phyloP scores from a whole-genome alignment of 78 protist genomes.

The Salpingoeca rosetta region DNA sequence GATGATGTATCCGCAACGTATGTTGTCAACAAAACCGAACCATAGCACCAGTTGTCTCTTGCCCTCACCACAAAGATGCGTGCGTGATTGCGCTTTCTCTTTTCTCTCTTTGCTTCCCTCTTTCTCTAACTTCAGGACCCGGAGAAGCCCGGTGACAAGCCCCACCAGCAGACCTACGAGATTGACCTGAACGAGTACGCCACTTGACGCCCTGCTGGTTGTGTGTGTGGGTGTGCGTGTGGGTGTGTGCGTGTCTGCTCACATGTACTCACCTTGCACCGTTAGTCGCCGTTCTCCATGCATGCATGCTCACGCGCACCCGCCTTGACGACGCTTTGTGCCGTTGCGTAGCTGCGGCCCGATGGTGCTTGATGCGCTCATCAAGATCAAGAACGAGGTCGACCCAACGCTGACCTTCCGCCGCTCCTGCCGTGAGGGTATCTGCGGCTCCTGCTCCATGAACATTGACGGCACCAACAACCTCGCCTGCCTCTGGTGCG shows the following conservation, averaged over 20 bases:
- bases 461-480: conserved; percentile 73
- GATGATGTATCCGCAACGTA: background rate
- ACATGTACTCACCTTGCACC: background rate
- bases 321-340: background rate
- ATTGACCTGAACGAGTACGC: conserved; percentile 43
- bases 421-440: conserved; percentile 81
- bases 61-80: background rate
- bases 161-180: conserved; percentile 53
- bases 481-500: conserved; percentile 69
- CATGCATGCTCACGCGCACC: background rate
- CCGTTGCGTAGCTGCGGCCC: conserved; percentile 52
- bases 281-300: background rate
- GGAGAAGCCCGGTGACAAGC: conserved; percentile 49
- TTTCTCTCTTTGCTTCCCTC: background rate
- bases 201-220: background rate
- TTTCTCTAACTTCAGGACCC: conserved; percentile 3
- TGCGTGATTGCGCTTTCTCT: background rate
- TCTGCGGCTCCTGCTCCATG: conserved; percentile 91
- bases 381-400: conserved; percentile 60
- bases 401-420: conserved; percentile 86
- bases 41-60: background rate
- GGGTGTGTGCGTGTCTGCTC: background rate
- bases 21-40: background rate
- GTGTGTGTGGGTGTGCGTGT: too few relatives aligned
- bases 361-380: conserved; percentile 76